Evolutionary conservation across 331 rosid species (phyloP).

Genomic region (Acacia pycnantha): DNA sequence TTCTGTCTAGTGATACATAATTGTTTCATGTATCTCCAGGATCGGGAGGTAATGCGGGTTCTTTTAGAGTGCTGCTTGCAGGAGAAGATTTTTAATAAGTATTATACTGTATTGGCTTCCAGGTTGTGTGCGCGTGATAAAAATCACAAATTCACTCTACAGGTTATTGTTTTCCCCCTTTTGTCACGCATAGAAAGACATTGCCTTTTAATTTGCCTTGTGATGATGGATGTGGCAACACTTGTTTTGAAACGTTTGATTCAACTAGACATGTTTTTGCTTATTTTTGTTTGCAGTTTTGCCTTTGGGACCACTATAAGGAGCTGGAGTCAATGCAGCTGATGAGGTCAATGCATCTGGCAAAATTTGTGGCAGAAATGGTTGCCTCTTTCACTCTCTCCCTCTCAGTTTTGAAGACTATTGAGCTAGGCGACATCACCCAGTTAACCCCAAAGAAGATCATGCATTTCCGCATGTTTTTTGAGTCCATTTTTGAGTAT

Average conservation of each 20-base stretch:
- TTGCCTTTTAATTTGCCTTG: background rate
- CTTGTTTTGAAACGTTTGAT: background rate
- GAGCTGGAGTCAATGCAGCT: slow-evolving; percentile 78
- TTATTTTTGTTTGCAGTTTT: slow-evolving; percentile 54
- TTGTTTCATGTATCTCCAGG: slow-evolving; percentile 44
- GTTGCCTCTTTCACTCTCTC: slow-evolving; percentile 75
- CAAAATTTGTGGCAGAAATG: slow-evolving; percentile 87
- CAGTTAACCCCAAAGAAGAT: slow-evolving; percentile 70
- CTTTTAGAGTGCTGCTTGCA: slow-evolving; percentile 92
- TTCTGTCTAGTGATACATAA: slow-evolving; percentile 1
- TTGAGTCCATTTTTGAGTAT: slow-evolving; percentile 72
- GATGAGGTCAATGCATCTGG: slow-evolving; percentile 74
- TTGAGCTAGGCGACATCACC: slow-evolving; percentile 59
- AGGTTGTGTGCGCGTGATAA: slow-evolving; percentile 92
- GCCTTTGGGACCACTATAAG: slow-evolving; percentile 90
- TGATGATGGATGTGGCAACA: background rate
- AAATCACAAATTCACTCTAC: slow-evolving; percentile 89
- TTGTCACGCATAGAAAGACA: background rate
- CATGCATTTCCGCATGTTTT: slow-evolving; percentile 82
- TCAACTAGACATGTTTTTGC: background rate
- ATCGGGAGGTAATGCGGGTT: slow-evolving; percentile 86
- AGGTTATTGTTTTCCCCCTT: slow-evolving; percentile 47
- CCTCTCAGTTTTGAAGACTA: slow-evolving; percentile 66
- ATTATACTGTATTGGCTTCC: slow-evolving; percentile 77
- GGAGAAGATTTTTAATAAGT: slow-evolving; percentile 90